Evolutionary conservation across 176 grass and related monocot species (phyloP), one percentile per base, ranked within the genome.

Genomic region (Stipa capillata): DNA sequence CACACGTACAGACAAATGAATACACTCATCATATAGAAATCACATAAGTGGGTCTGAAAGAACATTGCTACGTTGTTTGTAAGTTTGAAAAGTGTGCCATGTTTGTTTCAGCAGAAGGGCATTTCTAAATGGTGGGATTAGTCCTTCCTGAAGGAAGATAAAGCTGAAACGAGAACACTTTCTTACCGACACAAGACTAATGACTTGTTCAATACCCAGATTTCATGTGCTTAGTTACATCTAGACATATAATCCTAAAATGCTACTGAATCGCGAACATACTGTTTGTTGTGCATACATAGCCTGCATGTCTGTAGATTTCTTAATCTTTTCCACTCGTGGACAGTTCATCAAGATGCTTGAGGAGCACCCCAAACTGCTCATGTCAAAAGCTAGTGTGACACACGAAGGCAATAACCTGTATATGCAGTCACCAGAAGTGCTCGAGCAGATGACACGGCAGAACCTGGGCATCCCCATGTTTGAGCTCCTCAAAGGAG

Each of bases 381-480:
- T 40, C 23, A 66, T 99, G 84, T 91, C 86, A 0, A 95, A 91
- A 71, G 87, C 92, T 58, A 99, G 96, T 51, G 90, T 99, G 49
- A 91, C 83, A 10, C 86, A 87, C 27, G 82, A 66, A 83, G 88
- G 92, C 44, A 88, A 94, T 45, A 97, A 92, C 58, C 69, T 97
- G 45, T 97, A 97, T 79, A 94, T 94, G 94, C 94, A 97, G 75
- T 83, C 94, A 53, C 94, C 91, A 42, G 91, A 90, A 31, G 70
- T 94, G 65, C 91, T 97, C 20, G 91, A 94, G 83, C 85, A 90
- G 85, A 93, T 93, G 89, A 99, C 96, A 17, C 81, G 90, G 8
- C 65, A 69, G 53, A 98, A 98, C 78, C 85, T 98, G 28, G 53
- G 69, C 36, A 27, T 90, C 0, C 53, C 72, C 34, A 82, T 99